phyloP scores from a whole-genome alignment of 208 protist genomes.

The Crithidia brevicula region DNA sequence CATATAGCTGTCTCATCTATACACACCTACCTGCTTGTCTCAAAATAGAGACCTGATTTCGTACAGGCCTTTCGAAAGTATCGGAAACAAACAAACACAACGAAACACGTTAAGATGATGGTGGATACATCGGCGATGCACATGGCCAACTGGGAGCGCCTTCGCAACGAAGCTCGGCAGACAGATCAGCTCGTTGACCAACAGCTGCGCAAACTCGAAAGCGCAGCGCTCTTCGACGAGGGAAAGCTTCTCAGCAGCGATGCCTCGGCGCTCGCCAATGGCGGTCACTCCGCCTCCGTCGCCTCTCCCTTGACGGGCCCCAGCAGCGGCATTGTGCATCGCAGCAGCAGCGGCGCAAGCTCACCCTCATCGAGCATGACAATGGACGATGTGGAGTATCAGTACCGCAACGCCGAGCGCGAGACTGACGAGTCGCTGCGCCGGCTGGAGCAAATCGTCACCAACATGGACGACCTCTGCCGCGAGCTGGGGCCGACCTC shows the following conservation, averaged over 20 bases:
- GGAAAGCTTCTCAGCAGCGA: constrained; percentile 10
- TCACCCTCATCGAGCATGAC: neutral
- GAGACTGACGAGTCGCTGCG: constrained; percentile 34
- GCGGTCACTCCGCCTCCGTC: neutral
- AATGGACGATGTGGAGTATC: constrained; percentile 26
- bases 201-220: constrained; percentile 59
- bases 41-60: too few relatives aligned
- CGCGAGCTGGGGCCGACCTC: constrained; percentile 31
- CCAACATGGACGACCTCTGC: constrained; percentile 36
- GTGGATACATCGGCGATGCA: constrained; percentile 21
- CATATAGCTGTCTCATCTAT: too few relatives aligned
- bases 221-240: constrained; percentile 42
- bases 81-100: neutral
- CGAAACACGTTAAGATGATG: neutral
- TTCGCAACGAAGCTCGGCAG: constrained; percentile 73
- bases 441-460: constrained; percentile 30
- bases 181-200: constrained; percentile 60
- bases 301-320: neutral
- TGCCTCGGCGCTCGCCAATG: neutral
- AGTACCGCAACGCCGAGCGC: constrained; percentile 23
- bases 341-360: constrained; percentile 9
- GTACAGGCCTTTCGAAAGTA: too few relatives aligned
- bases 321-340: neutral
- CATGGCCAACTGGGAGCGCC: constrained; percentile 54
- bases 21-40: too few relatives aligned